Base-by-base conservation (phyloP, 768 basidiomycete species). In the Macrolepiota dolichaula region DNA sequence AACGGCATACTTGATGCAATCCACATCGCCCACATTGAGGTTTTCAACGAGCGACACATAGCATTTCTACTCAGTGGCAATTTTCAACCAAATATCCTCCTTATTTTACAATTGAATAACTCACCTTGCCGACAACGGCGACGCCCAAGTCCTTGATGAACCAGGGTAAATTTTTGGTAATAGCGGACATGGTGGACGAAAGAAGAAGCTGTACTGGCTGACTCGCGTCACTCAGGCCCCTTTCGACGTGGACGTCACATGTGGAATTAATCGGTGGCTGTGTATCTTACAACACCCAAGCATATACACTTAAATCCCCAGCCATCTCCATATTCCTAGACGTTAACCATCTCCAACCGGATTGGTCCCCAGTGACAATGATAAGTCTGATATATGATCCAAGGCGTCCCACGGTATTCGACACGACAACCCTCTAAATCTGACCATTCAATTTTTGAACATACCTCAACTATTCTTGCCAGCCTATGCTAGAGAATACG, bases 1-100 rank as follows among this genome's bases (percentile, higher is more conserved):
- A 56, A 97, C 72, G 0, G 93, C 84, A 73, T 94, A 93, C 74
- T 95, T 95, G 70, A 98, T 78, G 74, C 97, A 99, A 61, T 89
- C 78, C 9, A 86, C 78, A 72, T 97, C 89, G 13, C 67, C 63
- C 19, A 97, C 65, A 72, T 97, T 76, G 59, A 96, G 82, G 71
- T 98, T 85, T 76, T 92, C 91, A 36, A 98, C 86, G 19, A 98
- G 85, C 61, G 91, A 89, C 47, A 82, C 80, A 77, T 97, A 98
- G 73, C 96, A 98, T 83, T 91, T 83, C 94, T 96, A 61, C 9
- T 15, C 35, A 15, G 19, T 49, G 19, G 19, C 47, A 49, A 11
- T 1, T 4, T 49, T 22, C 19, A 12, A 10, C 15, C 0, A 27
- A 49, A 0, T 6, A 0, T 22, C n/a, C 11, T 19, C 19, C 37